phyloP scores from a whole-genome alignment of 768 basidiomycete species.

The Panus rudis region DNA sequence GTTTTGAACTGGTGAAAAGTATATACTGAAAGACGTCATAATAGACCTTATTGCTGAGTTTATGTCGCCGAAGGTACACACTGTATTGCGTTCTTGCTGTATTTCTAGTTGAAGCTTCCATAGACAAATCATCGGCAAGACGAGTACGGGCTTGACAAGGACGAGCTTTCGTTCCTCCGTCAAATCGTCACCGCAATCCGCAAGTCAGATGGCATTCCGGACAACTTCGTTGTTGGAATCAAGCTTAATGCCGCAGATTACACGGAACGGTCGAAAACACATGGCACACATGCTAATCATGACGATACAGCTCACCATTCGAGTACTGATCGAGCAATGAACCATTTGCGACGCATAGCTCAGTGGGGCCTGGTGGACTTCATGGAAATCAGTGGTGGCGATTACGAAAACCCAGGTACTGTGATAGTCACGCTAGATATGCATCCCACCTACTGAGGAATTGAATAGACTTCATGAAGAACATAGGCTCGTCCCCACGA shows the following conservation, averaged over 20 bases:
- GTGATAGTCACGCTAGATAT: no score
- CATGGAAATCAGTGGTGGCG: constrained; percentile 84
- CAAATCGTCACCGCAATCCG: constrained; percentile 54
- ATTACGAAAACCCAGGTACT: constrained; percentile 77
- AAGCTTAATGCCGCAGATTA: constrained; percentile 83
- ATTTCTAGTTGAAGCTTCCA: neutral
- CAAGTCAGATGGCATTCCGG: constrained; percentile 32
- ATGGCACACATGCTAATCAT: no score
- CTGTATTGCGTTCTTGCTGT: neutral
- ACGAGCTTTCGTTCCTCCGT: constrained; percentile 51
- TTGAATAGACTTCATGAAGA: constrained; percentile 20
- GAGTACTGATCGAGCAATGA: constrained; percentile 36
- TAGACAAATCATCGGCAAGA: constrained; percentile 55
- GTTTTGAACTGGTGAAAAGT: neutral
- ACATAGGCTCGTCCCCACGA: constrained; percentile 33
- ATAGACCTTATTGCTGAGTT: constrained; percentile 77
- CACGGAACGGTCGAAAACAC: no score
- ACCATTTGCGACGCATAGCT: constrained; percentile 55
- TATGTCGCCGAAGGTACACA: constrained; percentile 57
- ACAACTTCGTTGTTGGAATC: constrained; percentile 64
- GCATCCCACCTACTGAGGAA: no score
- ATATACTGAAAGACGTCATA: neutral
- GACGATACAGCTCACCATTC: no score
- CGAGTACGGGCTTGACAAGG: constrained; percentile 40
- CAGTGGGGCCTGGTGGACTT: constrained; percentile 68